phyloP scores from a whole-genome alignment of 116 monocot species.

The Cymodocea nodosa region DNA sequence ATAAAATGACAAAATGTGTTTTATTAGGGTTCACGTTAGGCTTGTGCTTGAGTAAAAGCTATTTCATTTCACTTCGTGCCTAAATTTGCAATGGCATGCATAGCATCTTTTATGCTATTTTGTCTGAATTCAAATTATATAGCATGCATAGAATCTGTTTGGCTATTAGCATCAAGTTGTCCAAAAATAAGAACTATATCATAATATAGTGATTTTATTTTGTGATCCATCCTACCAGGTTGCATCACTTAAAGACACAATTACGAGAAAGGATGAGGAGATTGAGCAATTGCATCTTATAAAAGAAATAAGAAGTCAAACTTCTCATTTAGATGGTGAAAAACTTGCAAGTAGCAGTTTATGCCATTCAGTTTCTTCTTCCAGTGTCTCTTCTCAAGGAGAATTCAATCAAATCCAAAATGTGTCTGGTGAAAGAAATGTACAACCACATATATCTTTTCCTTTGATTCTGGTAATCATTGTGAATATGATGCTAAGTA shows the following conservation, averaged over 20 bases:
- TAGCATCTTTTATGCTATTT: too few species aligned
- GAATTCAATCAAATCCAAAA: constrained; percentile 3
- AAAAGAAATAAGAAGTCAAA: constrained; percentile 33
- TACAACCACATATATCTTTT: constrained; percentile 10
- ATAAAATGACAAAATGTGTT: too few species aligned
- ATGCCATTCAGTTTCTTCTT: constrained; percentile 43
- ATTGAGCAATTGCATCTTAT: constrained; percentile 58
- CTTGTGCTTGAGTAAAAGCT: too few species aligned
- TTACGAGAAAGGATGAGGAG: constrained; percentile 77
- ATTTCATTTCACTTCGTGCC: too few species aligned
- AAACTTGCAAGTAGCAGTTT: constrained; percentile 17
- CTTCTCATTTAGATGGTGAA: constrained; percentile 14
- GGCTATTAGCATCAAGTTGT: too few species aligned
- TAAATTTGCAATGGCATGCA: too few species aligned
- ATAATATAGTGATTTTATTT: background rate
- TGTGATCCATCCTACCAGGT: constrained; percentile 30
- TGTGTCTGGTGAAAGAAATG: constrained; percentile 13
- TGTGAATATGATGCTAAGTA: background rate
- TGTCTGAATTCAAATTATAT: too few species aligned
- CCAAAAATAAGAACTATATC: too few species aligned
- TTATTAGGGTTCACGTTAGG: too few species aligned
- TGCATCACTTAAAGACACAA: constrained; percentile 59
- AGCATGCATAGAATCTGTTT: too few species aligned
- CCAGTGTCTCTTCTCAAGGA: constrained; percentile 17
- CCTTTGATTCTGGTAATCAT: constrained; percentile 17